A percentile compares a stretch with the other conserved stretches of the same genome.
phyloP scores from a whole-genome alignment of 331 rosid species.

The Malus hybrid region DNA sequence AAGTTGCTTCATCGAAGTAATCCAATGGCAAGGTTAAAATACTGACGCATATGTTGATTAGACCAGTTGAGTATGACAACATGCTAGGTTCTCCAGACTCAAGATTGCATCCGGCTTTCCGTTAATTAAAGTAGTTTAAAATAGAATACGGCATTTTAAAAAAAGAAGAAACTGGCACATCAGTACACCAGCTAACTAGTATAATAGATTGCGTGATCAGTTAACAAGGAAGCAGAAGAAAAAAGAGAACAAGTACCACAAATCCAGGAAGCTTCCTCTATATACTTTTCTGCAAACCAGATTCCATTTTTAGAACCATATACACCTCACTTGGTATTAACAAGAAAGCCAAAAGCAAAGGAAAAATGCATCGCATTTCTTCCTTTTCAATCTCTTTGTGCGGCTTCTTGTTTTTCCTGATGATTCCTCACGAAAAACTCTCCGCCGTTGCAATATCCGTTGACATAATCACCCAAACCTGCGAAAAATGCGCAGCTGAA shows the following conservation, averaged over 20 bases:
- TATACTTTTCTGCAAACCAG: not conserved
- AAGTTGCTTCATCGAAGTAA: too few relatives aligned
- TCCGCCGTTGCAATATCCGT: not conserved
- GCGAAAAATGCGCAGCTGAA: constrained; percentile 41
- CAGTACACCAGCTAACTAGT: too few relatives aligned
- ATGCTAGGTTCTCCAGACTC: too few relatives aligned
- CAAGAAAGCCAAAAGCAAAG: not conserved
- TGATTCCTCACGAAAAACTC: not conserved
- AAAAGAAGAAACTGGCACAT: too few relatives aligned
- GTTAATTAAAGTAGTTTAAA: too few relatives aligned
- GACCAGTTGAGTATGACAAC: too few relatives aligned
- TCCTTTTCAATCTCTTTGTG: not conserved
- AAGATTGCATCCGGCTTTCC: too few relatives aligned
- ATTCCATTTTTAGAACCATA: not conserved
- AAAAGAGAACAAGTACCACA: not conserved
- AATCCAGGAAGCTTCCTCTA: constrained; percentile 36
- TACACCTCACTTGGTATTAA: not conserved
- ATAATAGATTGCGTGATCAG: too few relatives aligned
- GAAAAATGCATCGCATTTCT: constrained; percentile 26
- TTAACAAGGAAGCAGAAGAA: not conserved
- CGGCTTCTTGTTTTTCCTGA: constrained; percentile 5
- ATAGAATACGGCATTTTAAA: too few relatives aligned
- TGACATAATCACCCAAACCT: constrained; percentile 42
- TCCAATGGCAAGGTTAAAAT: too few relatives aligned
- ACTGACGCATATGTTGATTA: too few relatives aligned